phyloP scores from a whole-genome alignment of 2,329 filamentous ascomycete species.

The Pseudogymnoascus sp. region DNA sequence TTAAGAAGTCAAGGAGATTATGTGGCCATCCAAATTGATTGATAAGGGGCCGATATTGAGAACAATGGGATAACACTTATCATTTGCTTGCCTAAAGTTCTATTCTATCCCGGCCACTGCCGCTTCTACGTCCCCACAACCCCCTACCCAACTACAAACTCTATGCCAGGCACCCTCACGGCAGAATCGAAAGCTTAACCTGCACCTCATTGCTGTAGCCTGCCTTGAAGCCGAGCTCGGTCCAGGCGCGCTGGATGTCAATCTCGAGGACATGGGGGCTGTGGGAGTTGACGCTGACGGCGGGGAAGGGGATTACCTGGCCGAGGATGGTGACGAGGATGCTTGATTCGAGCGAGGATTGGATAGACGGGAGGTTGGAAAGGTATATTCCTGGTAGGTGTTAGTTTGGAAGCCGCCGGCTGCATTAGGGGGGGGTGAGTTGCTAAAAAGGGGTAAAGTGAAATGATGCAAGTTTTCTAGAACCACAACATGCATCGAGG shows the following conservation, averaged over 20 bases:
- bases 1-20: too few relatives aligned
- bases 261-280: slow-evolving; percentile 62
- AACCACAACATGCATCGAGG: not conserved
- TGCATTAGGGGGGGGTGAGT: not conserved
- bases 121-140: not conserved
- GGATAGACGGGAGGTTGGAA: slow-evolving; percentile 54
- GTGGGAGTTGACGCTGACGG: slow-evolving; percentile 51
- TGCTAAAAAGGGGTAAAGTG: not conserved
- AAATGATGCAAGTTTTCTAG: not conserved
- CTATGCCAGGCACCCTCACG: not conserved
- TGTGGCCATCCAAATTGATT: too few relatives aligned
- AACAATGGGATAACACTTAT: not conserved
- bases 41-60: not conserved
- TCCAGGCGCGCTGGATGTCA: slow-evolving; percentile 72
- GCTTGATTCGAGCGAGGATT: slow-evolving; percentile 47
- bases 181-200: slow-evolving; percentile 36
- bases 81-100: not conserved
- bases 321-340: slow-evolving; percentile 72
- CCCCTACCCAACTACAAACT: not conserved
- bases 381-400: slow-evolving; percentile 62
- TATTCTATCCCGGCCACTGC: not conserved
- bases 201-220: slow-evolving; percentile 77
- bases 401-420: slow-evolving; percentile 10
- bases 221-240: slow-evolving; percentile 58
- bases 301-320: slow-evolving; percentile 58